Conservation (phyloP, 2,329 filamentous ascomycete species). For the Cladosporium halotolerans region DNA sequence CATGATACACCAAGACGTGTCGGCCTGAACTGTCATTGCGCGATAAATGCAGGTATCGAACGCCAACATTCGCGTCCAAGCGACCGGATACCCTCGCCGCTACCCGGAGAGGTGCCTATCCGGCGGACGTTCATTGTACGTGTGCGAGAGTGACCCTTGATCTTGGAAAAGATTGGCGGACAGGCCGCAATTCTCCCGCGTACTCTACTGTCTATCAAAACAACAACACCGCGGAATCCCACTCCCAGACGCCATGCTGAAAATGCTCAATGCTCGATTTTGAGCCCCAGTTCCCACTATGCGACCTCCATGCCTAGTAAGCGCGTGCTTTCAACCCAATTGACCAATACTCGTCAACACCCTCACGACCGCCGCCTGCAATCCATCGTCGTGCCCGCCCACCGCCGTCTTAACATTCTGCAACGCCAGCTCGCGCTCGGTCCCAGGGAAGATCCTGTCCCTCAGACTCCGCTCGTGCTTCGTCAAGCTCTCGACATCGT, state of each 20-base stretch:
- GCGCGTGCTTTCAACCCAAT: not conserved
- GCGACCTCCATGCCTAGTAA: not conserved
- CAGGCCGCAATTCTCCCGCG: too few species aligned
- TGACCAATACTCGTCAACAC: constrained; percentile 5
- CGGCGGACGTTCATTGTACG: too few species aligned
- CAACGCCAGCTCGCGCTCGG: not conserved
- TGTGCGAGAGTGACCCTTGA: too few species aligned
- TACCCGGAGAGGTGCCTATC: too few species aligned
- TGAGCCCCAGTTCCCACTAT: not conserved
- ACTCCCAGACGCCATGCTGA: constrained; percentile 2
- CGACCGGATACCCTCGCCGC: too few species aligned
- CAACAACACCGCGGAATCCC: not conserved
- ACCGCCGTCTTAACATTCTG: not conserved
- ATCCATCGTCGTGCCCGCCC: not conserved
- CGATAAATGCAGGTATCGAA: too few species aligned
- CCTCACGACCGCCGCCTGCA: constrained; percentile 5
- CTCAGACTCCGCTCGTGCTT: constrained; percentile 59
- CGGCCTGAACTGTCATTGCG: too few species aligned
- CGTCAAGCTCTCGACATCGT: constrained; percentile 76
- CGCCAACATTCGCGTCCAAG: too few species aligned
- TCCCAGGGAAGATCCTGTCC: constrained; percentile 61
- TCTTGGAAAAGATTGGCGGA: too few species aligned
- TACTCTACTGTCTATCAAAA: too few species aligned
- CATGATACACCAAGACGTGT: too few species aligned
- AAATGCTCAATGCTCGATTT: not conserved